Conservation (phyloP, 768 basidiomycete genomes). For the Collybia nuda region DNA sequence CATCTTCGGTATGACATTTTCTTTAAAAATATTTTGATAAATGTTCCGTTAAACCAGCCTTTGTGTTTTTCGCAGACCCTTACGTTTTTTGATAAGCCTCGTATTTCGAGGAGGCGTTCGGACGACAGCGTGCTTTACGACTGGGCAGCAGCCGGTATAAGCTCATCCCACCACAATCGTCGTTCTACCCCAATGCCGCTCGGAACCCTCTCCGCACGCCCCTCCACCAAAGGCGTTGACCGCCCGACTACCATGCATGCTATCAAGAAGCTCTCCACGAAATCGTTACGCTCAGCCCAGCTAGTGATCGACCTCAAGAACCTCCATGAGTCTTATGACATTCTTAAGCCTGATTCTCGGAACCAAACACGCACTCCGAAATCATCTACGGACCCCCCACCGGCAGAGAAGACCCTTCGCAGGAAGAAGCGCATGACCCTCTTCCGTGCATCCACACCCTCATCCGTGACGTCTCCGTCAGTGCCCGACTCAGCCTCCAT, state of each 20-base stretch:
- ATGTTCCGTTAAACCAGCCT: neutral
- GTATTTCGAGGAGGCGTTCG: slow-evolving; percentile 3
- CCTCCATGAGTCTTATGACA: slow-evolving; percentile 7
- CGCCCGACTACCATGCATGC: slow-evolving; percentile 9
- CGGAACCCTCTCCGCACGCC: neutral
- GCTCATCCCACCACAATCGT: neutral
- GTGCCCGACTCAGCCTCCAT: slow-evolving; percentile 23
- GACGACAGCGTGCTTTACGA: slow-evolving; percentile 5
- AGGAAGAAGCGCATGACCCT: slow-evolving; percentile 36
- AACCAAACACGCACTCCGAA: neutral
- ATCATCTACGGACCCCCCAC: neutral
- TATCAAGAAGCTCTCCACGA: slow-evolving; percentile 15
- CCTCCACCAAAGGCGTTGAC: slow-evolving; percentile 9
- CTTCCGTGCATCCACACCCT: slow-evolving; percentile 24
- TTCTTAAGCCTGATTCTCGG: neutral
- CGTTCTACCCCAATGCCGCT: neutral
- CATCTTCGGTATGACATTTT: slow-evolving; percentile 9
- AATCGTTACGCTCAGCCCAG: slow-evolving; percentile 15
- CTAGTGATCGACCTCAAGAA: slow-evolving; percentile 16
- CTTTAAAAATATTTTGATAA: neutral
- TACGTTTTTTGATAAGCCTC: neutral
- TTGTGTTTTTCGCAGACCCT: slow-evolving; percentile 1
- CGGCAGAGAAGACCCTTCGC: slow-evolving; percentile 30
- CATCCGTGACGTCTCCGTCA: slow-evolving; percentile 20
- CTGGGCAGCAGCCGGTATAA: neutral